Conservation (phyloP, 306 rosid genomes). For the Prinsepia uniflora region DNA sequence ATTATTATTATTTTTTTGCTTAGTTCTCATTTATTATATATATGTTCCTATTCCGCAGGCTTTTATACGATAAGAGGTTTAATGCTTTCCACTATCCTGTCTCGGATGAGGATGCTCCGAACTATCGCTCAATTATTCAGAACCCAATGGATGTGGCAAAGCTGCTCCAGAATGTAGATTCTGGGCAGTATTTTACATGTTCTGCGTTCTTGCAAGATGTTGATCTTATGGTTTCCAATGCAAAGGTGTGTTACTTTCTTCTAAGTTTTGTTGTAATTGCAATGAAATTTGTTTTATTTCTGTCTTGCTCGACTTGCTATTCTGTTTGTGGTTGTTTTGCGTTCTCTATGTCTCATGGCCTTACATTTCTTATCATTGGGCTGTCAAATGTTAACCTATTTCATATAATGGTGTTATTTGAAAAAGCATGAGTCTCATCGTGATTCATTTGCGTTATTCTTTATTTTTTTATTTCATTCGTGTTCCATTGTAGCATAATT, state of each 20-base stretch:
- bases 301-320: background rate
- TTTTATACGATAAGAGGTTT: slow-evolving; percentile 91
- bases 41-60: slow-evolving; percentile 44
- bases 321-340: background rate
- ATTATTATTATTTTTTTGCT: too few species aligned
- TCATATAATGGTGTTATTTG: background rate
- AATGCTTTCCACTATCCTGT: slow-evolving; percentile 90
- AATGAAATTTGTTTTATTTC: background rate
- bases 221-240: slow-evolving; percentile 86
- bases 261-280: background rate
- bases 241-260: slow-evolving; percentile 52
- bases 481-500: too few species aligned
- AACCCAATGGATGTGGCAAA: slow-evolving; percentile 93
- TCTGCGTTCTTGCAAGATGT: slow-evolving; percentile 77
- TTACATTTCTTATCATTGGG: background rate
- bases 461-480: too few species aligned
- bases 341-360: background rate
- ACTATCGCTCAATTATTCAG: slow-evolving; percentile 82
- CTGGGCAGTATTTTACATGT: slow-evolving; percentile 74
- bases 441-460: background rate
- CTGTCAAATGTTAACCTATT: background rate
- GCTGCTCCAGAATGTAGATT: slow-evolving; percentile 81
- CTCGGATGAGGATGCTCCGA: slow-evolving; percentile 93
- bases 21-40: background rate
- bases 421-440: background rate